Conservation (phyloP, 306 rosid species). For the Ammopiptanthus mongolicus region DNA sequence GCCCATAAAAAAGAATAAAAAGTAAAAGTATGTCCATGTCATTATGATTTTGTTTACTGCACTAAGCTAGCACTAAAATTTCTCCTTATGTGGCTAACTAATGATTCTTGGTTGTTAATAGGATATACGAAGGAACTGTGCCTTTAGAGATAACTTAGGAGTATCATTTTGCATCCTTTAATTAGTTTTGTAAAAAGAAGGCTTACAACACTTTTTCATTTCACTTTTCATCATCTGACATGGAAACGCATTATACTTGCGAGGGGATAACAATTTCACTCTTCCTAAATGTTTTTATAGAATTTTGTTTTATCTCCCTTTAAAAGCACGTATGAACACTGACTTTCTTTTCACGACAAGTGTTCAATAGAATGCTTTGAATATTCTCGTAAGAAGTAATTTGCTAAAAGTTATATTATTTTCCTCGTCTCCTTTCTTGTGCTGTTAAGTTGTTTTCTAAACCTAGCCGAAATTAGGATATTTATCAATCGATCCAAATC, state of each 20-base stretch:
- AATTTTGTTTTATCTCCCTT: background rate
- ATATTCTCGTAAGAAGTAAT: background rate
- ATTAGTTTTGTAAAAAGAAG: slow-evolving; percentile 1
- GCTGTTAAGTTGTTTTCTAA: background rate
- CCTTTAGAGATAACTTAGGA: slow-evolving; percentile 30
- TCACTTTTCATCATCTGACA: slow-evolving; percentile 28
- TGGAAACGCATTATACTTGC: slow-evolving; percentile 24
- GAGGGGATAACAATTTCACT: background rate
- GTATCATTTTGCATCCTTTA: slow-evolving; percentile 18
- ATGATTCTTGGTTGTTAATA: background rate
- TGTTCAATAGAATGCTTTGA: background rate
- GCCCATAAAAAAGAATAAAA: background rate
- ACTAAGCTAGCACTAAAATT: background rate
- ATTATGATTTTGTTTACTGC: background rate
- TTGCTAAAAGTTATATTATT: background rate
- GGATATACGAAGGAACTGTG: slow-evolving; percentile 30
- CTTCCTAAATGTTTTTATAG: background rate
- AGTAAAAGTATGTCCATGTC: background rate
- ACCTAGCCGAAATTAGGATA: background rate
- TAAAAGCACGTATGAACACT: background rate
- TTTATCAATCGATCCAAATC: too few relatives aligned
- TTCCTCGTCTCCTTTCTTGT: background rate
- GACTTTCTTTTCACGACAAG: background rate
- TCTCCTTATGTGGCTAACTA: background rate
- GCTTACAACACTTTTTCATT: background rate